These are phyloP conservation scores for Takashimella koratensis DNA, from an alignment of 1,284 basidiomycete genomes.

Conservation along the genomic window DNA sequence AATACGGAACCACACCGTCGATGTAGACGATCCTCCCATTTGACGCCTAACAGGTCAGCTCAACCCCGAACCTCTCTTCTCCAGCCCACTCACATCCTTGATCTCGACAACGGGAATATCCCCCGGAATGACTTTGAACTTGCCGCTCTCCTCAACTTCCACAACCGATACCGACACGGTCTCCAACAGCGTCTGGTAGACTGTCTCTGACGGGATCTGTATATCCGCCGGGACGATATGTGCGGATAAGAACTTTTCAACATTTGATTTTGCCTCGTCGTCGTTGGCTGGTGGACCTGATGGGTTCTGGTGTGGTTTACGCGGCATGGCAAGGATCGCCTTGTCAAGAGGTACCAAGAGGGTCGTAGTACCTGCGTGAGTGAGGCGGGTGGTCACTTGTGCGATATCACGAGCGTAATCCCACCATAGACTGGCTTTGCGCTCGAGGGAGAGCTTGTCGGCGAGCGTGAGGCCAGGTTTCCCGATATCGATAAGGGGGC, in stretches of 20 bases:
- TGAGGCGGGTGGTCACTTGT: conserved; percentile 22
- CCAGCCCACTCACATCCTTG: conserved; percentile 28
- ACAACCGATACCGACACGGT: conserved; percentile 25
- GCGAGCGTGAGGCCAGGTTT: conserved; percentile 21
- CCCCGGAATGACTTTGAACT: conserved; percentile 35
- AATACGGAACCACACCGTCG: conserved; percentile 30
- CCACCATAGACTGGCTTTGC: conserved; percentile 40
- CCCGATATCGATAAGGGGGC: neutral
- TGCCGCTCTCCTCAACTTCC: conserved; percentile 19
- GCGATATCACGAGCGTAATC: conserved; percentile 42
- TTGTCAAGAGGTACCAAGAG: conserved; percentile 44
- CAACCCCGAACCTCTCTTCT: neutral
- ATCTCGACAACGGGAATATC: conserved; percentile 36
- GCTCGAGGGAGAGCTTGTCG: conserved; percentile 40
- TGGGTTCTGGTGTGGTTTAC: conserved; percentile 40
- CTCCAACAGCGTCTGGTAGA: conserved; percentile 26
- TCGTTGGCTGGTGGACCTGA: conserved; percentile 18
- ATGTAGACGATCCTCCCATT: conserved; percentile 44
- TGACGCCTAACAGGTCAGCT: conserved; percentile 17
- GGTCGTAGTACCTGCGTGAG: conserved; percentile 28
- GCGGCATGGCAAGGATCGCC: conserved; percentile 36
- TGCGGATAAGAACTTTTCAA: conserved; percentile 37
- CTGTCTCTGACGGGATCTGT: conserved; percentile 8
- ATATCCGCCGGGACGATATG: conserved; percentile 38
- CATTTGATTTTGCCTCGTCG: conserved; percentile 23